phyloP scores from a whole-genome alignment of 805 yeast genomes.

The Pichia manshurica region DNA sequence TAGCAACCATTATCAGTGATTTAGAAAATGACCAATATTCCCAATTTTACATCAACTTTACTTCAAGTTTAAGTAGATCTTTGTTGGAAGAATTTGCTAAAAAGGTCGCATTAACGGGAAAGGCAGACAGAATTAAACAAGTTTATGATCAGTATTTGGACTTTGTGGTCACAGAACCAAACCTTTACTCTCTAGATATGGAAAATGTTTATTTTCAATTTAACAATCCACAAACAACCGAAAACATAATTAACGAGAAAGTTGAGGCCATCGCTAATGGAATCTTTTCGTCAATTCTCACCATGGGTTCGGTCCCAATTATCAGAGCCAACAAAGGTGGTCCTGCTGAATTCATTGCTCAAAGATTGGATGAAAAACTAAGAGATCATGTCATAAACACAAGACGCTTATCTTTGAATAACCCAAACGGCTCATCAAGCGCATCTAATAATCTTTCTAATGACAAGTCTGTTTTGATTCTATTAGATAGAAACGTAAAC shows the following conservation, averaged over 20 bases:
- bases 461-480: constrained; percentile 69
- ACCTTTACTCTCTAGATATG: constrained; percentile 73
- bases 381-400: constrained; percentile 81
- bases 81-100: constrained; percentile 85
- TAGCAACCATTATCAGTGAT: constrained; percentile 65
- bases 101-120: constrained; percentile 66
- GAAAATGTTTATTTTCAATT: constrained; percentile 60
- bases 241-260: constrained; percentile 60
- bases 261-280: constrained; percentile 77
- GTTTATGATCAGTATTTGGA: constrained; percentile 93
- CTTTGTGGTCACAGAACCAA: constrained; percentile 89
- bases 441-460: constrained; percentile 13
- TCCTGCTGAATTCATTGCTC: constrained; percentile 92
- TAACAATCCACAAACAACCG: constrained; percentile 66
- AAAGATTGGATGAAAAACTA: constrained; percentile 73
- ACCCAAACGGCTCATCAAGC: constrained; percentile 3
- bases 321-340: constrained; percentile 90
- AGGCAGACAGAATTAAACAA: constrained; percentile 69
- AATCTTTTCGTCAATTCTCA: constrained; percentile 69
- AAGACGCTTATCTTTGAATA: constrained; percentile 26
- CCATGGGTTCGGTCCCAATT: constrained; percentile 77
- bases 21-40: constrained; percentile 71
- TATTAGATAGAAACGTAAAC: constrained; percentile 86
- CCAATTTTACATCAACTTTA: constrained; percentile 77
- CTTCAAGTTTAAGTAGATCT: constrained; percentile 70